Evolutionary conservation across 805 yeast species (phyloP).

Genomic region (Pichia gijzeniarum): DNA sequence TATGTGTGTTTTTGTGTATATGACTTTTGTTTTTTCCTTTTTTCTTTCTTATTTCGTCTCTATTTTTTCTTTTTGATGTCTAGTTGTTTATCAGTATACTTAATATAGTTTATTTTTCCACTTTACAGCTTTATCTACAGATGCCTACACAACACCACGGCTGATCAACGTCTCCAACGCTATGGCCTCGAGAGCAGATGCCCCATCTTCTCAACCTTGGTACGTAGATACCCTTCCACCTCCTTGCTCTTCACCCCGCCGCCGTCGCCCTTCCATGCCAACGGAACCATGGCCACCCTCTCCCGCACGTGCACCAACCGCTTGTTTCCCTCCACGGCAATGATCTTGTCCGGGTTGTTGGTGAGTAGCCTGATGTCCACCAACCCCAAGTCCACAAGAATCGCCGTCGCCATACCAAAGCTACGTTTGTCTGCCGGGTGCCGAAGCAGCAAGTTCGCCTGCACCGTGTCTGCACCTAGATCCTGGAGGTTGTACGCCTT

Average conservation of each 20-base stretch:
- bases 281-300: conserved; percentile 94
- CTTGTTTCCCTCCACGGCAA: conserved; percentile 87
- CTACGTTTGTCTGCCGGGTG: conserved; percentile 99
- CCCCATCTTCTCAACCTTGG: conserved; percentile 97
- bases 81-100: too few species aligned
- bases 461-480: conserved; percentile 97
- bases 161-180: neutral
- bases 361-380: conserved; percentile 71
- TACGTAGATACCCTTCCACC: conserved; percentile 86
- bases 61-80: too few species aligned
- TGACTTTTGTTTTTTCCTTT: neutral
- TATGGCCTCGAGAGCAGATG: conserved; percentile 58
- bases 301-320: conserved; percentile 69
- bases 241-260: conserved; percentile 77
- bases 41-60: neutral
- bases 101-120: too few species aligned
- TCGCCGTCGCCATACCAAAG: conserved; percentile 90
- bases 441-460: conserved; percentile 83
- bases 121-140: too few species aligned
- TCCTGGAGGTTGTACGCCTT: conserved; percentile 97
- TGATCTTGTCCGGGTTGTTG: conserved; percentile 92
- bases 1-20: neutral
- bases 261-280: conserved; percentile 66
- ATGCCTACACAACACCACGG: too few species aligned
- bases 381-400: conserved; percentile 75